Evolutionary conservation across 2,329 filamentous ascomycete genomes (phyloP).

Genomic region (Ophiostoma quercus): DNA sequence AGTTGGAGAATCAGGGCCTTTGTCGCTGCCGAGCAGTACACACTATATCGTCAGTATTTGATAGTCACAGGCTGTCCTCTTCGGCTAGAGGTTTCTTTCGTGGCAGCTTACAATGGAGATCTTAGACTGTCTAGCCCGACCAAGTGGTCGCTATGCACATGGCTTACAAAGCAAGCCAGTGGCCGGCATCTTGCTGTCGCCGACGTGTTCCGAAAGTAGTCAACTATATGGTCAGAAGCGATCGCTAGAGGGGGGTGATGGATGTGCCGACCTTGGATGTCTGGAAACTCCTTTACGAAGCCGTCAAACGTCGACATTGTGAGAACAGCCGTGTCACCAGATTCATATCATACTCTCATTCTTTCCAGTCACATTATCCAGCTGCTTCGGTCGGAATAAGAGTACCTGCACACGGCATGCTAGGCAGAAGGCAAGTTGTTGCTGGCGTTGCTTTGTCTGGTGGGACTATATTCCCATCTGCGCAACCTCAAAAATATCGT

Average conservation of each 20-base stretch:
- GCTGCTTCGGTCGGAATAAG: neutral
- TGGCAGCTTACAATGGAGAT: constrained; percentile 59
- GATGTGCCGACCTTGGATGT: constrained; percentile 22
- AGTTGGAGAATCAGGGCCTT: constrained; percentile 73
- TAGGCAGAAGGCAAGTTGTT: neutral
- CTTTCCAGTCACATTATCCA: neutral
- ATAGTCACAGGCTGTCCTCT: neutral
- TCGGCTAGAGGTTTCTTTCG: no score
- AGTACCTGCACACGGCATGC: neutral
- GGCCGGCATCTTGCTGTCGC: constrained; percentile 51
- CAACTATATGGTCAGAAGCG: constrained; percentile 49
- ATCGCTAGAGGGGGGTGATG: neutral
- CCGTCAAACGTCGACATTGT: constrained; percentile 26
- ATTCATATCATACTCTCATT: neutral
- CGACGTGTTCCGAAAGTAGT: constrained; percentile 64
- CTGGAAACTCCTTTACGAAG: constrained; percentile 21
- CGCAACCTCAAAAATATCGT: neutral
- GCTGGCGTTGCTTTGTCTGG: neutral
- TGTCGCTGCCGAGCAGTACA: constrained; percentile 86
- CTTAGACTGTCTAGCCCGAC: constrained; percentile 70
- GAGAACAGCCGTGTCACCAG: neutral
- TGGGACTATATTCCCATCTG: neutral
- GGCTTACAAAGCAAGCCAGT: constrained; percentile 81
- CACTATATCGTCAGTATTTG: constrained; percentile 30
- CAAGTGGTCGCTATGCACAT: constrained; percentile 89